A percentile compares a stretch with the other conserved stretches of the same genome.
phyloP scores from a whole-genome alignment of 306 rosid species.

The Biancaea sappan region DNA sequence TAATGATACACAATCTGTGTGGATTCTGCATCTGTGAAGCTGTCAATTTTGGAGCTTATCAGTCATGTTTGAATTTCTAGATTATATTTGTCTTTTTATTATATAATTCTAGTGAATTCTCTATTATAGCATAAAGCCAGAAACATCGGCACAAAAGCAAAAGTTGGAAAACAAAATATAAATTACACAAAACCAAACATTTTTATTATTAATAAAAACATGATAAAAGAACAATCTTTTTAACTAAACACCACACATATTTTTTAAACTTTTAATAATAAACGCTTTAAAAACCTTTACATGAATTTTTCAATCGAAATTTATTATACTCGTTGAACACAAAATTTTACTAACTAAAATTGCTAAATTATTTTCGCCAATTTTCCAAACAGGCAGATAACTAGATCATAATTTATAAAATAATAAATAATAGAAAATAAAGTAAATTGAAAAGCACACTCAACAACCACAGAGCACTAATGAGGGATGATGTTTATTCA shows the following conservation, averaged over 20 bases:
- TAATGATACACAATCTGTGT: background rate
- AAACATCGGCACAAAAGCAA: background rate
- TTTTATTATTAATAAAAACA: no score
- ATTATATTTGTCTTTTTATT: background rate
- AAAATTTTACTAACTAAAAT: no score
- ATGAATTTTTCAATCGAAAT: no score
- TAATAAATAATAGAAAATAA: background rate
- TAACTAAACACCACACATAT: no score
- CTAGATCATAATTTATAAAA: no score
- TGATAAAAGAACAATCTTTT: no score
- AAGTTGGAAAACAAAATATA: no score
- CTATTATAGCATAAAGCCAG: background rate
- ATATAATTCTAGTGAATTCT: background rate
- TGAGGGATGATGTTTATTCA: slow-evolving; percentile 29
- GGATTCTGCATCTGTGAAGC: background rate
- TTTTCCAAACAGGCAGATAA: background rate
- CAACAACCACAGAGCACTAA: slow-evolving; percentile 53
- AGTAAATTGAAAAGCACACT: background rate
- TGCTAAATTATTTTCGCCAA: background rate
- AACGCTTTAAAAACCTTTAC: no score
- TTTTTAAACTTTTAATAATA: no score
- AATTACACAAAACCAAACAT: no score
- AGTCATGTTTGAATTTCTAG: background rate
- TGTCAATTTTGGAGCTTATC: background rate
- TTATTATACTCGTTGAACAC: no score